These are phyloP conservation scores for Sanghuangporus sanghuang DNA, from an alignment of 1,284 basidiomycete species.

Conservation along the genomic window DNA sequence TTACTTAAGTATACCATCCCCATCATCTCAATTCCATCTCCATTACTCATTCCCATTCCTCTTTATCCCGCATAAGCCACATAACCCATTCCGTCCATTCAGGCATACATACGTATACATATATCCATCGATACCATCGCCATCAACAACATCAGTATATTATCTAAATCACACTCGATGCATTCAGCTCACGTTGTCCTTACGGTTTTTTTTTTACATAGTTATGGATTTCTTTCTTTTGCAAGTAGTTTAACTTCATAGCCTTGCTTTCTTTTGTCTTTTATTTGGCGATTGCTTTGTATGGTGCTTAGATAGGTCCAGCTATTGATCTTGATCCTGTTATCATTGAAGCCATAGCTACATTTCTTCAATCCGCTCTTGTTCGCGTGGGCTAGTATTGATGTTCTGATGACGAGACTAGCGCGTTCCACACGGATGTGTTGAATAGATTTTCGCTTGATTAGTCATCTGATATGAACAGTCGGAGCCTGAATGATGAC, in stretches of 20 bases:
- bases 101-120: background rate
- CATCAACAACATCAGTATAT: too few relatives aligned
- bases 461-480: background rate
- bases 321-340: too few relatives aligned
- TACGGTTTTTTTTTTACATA: background rate
- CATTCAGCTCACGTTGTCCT: background rate
- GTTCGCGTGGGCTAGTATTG: background rate
- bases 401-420: background rate
- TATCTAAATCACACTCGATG: too few relatives aligned
- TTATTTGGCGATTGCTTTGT: background rate
- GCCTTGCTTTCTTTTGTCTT: background rate
- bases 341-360: too few relatives aligned
- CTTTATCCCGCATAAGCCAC: background rate
- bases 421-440: too few relatives aligned
- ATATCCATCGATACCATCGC: background rate
- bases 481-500: conserved; percentile 5
- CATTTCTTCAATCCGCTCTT: too few relatives aligned
- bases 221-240: background rate
- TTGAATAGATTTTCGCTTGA: too few relatives aligned
- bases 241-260: too few relatives aligned
- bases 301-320: background rate
- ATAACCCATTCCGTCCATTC: background rate
- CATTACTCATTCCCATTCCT: background rate
- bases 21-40: background rate
- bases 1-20: background rate